Evolutionary conservation across 2,329 filamentous ascomycete species (phyloP).

Genomic region (Sphaerulina vaccinii): DNA sequence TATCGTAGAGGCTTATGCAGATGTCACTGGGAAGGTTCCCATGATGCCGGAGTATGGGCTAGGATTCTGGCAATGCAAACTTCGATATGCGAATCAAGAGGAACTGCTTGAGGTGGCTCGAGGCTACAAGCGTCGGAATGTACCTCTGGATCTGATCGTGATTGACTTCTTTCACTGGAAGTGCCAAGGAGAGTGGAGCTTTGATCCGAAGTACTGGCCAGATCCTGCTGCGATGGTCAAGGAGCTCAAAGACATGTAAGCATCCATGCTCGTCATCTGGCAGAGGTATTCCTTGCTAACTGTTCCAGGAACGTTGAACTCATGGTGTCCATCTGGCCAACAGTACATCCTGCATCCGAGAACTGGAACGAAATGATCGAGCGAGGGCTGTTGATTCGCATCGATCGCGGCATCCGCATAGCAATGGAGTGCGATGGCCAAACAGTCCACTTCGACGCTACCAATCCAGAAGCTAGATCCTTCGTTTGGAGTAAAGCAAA

Average conservation of each 20-base stretch:
- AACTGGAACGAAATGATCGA: constrained; percentile 64
- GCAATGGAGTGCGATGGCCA: constrained; percentile 56
- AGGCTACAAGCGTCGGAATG: constrained; percentile 55
- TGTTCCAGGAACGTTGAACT: constrained; percentile 62
- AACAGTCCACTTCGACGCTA: constrained; percentile 62
- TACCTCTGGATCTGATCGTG: constrained; percentile 66
- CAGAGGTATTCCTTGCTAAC: no score
- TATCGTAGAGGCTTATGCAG: constrained; percentile 58
- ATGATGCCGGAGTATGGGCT: constrained; percentile 69
- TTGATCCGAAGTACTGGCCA: constrained; percentile 59
- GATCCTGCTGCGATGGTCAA: constrained; percentile 65
- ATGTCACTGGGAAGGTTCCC: constrained; percentile 58
- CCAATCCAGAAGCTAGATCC: constrained; percentile 57
- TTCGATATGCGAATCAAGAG: constrained; percentile 65
- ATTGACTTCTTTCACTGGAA: constrained; percentile 69
- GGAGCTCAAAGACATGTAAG: constrained; percentile 59
- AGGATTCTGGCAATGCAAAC: constrained; percentile 68
- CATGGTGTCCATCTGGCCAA: constrained; percentile 71
- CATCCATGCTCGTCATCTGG: no score
- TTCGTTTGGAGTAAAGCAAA: constrained; percentile 62
- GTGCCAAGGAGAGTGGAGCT: constrained; percentile 66
- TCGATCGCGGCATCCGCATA: constrained; percentile 59
- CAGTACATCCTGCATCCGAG: constrained; percentile 58
- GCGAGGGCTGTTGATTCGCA: constrained; percentile 59
- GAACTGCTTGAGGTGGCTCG: constrained; percentile 60